Percentiles rank a stretch among this genome's conserved stretches.
phyloP scores from a whole-genome alignment of 169 alveolate genomes.

The Cryptosporidium baileyi region DNA sequence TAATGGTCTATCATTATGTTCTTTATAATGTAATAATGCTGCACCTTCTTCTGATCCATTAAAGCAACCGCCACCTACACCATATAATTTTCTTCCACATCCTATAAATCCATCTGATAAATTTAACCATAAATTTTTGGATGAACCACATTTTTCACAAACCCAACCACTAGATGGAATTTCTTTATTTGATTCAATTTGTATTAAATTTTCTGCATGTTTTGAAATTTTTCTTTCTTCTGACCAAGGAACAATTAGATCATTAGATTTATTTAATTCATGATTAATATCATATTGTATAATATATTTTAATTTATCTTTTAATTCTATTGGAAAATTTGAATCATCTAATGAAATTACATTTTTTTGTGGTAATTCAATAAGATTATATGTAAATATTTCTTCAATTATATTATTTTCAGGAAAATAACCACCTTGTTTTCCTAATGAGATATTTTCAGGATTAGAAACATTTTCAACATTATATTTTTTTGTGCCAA shows the following conservation, averaged over 20 bases:
- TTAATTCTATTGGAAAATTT: background rate
- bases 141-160: constrained; percentile 77
- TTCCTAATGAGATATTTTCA: constrained; percentile 2
- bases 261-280: background rate
- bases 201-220: constrained; percentile 73
- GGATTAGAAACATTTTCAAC: constrained; percentile 8
- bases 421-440: constrained; percentile 35
- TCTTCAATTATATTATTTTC: constrained; percentile 11
- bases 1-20: constrained; percentile 78
- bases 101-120: constrained; percentile 85
- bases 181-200: constrained; percentile 71
- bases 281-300: constrained; percentile 12
- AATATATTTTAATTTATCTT: constrained; percentile 3
- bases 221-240: constrained; percentile 69
- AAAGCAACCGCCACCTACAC: constrained; percentile 86
- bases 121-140: constrained; percentile 77
- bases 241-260: constrained; percentile 15
- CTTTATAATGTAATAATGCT: constrained; percentile 83
- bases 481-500: background rate
- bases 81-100: constrained; percentile 86
- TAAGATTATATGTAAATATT: background rate
- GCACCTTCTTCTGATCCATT: constrained; percentile 89
- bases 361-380: background rate
- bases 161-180: constrained; percentile 63
- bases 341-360: background rate